Conservation (phyloP, 805 yeast species). For the Barnettozyma siamensis region DNA sequence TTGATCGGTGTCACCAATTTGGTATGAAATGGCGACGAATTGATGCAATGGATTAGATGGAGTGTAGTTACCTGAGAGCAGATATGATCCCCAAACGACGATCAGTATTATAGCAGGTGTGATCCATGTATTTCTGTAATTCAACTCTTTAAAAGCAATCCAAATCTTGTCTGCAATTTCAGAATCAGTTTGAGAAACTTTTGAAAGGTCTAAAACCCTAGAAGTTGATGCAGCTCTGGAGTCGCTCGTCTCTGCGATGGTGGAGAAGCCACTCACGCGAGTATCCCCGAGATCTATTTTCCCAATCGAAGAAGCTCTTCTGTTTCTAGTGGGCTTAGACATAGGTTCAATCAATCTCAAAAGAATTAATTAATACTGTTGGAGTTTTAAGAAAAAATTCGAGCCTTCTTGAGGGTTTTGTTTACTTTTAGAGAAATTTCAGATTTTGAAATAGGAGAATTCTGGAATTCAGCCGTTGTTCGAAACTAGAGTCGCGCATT, state of each 20-base stretch:
- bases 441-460: too few relatives aligned
- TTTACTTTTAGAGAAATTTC: too few relatives aligned
- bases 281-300: conserved; percentile 70
- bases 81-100: conserved; percentile 37
- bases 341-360: too few relatives aligned
- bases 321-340: conserved; percentile 18
- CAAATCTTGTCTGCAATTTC: conserved; percentile 52
- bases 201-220: conserved; percentile 30
- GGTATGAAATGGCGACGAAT: conserved; percentile 63
- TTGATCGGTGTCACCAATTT: conserved; percentile 51
- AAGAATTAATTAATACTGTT: too few relatives aligned
- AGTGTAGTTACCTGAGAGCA: conserved; percentile 52
- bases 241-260: conserved; percentile 48
- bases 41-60: conserved; percentile 54
- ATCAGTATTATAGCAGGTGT: conserved; percentile 50
- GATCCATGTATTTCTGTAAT: conserved; percentile 63
- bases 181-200: conserved; percentile 35
- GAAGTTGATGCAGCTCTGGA: conserved; percentile 34
- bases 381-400: too few relatives aligned
- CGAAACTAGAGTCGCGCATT: too few relatives aligned
- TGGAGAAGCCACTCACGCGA: conserved; percentile 58
- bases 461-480: too few relatives aligned
- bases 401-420: neutral
- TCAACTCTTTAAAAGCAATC: conserved; percentile 53
- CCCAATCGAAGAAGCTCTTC: conserved; percentile 70